Percentiles rank a stretch among this genome's conserved stretches.
Evolutionary conservation across 306 rosid genomes (phyloP).

Genomic region (Phaseolus lunatus): DNA sequence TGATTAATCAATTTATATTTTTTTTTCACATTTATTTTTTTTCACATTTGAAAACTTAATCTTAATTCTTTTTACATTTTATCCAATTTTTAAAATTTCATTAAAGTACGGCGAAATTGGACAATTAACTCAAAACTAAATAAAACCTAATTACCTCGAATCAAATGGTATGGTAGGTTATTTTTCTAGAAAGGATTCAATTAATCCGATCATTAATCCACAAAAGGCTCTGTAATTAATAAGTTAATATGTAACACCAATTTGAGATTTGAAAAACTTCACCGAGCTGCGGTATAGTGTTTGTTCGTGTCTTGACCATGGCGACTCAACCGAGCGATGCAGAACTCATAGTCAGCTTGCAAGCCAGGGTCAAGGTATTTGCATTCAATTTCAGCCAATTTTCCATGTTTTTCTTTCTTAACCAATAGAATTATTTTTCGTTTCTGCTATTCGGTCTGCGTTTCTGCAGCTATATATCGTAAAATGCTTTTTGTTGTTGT

Average conservation of each 20-base stretch:
- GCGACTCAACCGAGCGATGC: constrained; percentile 48
- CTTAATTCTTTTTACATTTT: too few species aligned
- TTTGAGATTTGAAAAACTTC: not conserved
- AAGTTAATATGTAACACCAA: too few species aligned
- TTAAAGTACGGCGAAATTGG: too few species aligned
- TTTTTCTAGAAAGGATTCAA: not conserved
- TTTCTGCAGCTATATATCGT: constrained; percentile 1
- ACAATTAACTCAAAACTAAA: too few species aligned
- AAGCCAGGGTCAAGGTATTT: constrained; percentile 70
- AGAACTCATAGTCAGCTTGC: constrained; percentile 51
- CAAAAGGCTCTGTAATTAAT: not conserved
- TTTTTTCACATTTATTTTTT: too few species aligned
- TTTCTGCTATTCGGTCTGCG: not conserved
- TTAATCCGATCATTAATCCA: too few species aligned
- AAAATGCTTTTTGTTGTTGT: not conserved
- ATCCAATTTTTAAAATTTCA: too few species aligned
- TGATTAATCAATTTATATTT: too few species aligned
- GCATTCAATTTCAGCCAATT: not conserved
- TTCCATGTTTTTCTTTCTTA: not conserved
- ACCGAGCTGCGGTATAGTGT: not conserved
- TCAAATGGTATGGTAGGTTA: too few species aligned
- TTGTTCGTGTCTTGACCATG: constrained; percentile 41
- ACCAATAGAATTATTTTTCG: too few species aligned
- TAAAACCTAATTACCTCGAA: too few species aligned
- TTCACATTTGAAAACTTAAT: too few species aligned